Evolutionary conservation across 768 basidiomycete species (phyloP), one percentile per base, ranked within the genome.

Genomic region (Phylloporus sp.): DNA sequence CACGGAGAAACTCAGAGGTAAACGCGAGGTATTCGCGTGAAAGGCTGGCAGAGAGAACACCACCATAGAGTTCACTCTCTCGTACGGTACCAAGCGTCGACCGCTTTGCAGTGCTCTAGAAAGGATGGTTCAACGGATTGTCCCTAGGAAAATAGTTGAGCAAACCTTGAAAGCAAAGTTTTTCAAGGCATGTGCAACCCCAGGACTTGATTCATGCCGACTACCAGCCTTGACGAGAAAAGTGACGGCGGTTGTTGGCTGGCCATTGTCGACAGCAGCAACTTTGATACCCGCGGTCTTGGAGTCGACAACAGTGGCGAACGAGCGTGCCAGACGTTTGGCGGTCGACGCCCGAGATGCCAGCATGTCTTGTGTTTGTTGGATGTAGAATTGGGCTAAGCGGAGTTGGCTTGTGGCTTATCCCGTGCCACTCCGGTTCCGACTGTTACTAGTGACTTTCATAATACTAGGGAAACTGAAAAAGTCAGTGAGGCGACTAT

Each of bases 121-220:
- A 44, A 3, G 5, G 1, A 29, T 6, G 16, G 15, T 9, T 23
- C 5, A 4, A 20, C 10, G 22, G 13, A 39, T 32, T 31, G 45
- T 45, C 24, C 18, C 24, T 54, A 43, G 54, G 20, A 39, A 49
- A 38, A 49, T 34, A 12, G 6, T 1, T 20, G 27, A 41, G 65
- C 84, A 43, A 59, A 97, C 95, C 88, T 97, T 97, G 85, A 95
- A 98, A 53, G 94, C 88, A 80, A 94, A 97, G 82, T 93, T 95
- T 81, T 97, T 97, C 71, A 97, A 80, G 55, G 84, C 86, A 76
- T 95, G 91, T 3, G 95, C 94, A 52, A 93, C 82, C 61, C 95
- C 95, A 38, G 92, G 82, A 66, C 86, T 86, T 56, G 83, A 72
- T 77, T 99, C 89, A 69, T 84, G 94, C 63, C 97, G 78, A 65